Evolutionary conservation across 208 protist genomes (phyloP), one percentile per base, ranked within the genome.

Genomic region (Blastocrithidia nonstop): DNA sequence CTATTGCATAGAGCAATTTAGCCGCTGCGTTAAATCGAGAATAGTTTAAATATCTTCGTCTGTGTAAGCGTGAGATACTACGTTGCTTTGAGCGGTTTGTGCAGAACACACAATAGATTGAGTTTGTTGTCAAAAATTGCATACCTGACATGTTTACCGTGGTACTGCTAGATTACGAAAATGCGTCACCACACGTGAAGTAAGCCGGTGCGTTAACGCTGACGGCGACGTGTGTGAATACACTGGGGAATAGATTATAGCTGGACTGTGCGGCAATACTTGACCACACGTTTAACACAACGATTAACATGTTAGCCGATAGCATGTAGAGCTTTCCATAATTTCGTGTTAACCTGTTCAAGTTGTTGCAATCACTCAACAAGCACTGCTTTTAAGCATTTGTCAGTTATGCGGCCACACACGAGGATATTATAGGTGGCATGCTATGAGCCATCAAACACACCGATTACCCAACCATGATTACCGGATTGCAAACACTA

Each of bases 381-480:
- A 57, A 57, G 16, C 38, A 90, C 53, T 98, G 95, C 61, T 98
- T 97, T 54, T 49, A 49, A 27, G 66, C 76, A 2, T 93, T 92
- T 54, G 50, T 96, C 11, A 37, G 26, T 17, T 88, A 88, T 61
- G 62, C 56, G 11, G 54, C 74, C 15, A 47, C 54, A 0, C 63
- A 83, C 50, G 77, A 71, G 43, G 64, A 81, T 42, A 62, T 99
- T 8, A 74, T 99, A 24, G 88, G 96, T 28, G 88, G 84, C 17
- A 87, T 99, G 59, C 67, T 98, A 26, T 98, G 96, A 96, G 96
- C 94, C 0, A 94, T 98, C 52, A 97, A 98, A 61, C 96, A 99
- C 74, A 95, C 80, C 2, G 95, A 98, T 63, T 85, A 88, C 48
- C 87, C 95, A 28, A 95, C 96, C 22, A 86, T 88, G 80, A 67